Evolutionary conservation across 2,329 filamentous ascomycete genomes (phyloP), one percentile per base, ranked within the genome.

Genomic region (Annulohypoxylon truncatum): DNA sequence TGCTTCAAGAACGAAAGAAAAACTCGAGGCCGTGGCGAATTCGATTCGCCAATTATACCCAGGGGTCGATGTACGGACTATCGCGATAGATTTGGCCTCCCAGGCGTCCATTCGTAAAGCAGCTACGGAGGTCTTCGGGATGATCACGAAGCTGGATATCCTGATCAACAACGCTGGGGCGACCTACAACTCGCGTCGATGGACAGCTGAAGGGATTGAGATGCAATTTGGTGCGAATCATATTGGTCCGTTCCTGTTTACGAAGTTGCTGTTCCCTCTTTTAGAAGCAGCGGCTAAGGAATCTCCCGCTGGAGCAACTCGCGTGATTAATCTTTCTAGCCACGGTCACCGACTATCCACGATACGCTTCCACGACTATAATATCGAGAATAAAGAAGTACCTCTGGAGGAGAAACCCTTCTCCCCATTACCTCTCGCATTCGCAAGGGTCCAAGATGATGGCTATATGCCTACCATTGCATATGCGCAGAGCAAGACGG

Each of bases 401-500:
- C 79, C 77, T 10, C 70, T 67, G 1, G 73, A 77, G 62, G 76
- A 80, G 51, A 68, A 74, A 26, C 75, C 77, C 3, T 57, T 73
- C 31, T 69, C 72, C 7, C 68, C 69, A 12, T 60, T 79, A 29
- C 67, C 72, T 8, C 73, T 75, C 0, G 71, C 72, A 0, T 79
- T 79, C 48, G 73, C 64, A 13, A 78, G 72, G 54, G 70, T 67
- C 12, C 68, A 72, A 68, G 68, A 73, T 0, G 77, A 80, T 50
- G 78, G 78, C 3, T 81, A 80, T 56, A 74, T 78, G 58, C 73
- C 76, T 5, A 77, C 75, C n/a, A 66, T 78, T 13, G 82, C 82
- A 2, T 87, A 87, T 64, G 80, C 78, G 1, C 83, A 84, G 68
- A 83, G 82, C 70, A 87, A 87, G 74, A 83, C 83, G 28, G 83